Percentiles rank a stretch among this genome's conserved stretches.
phyloP scores from a whole-genome alignment of 2,329 filamentous ascomycete species.

The Aspergillus fijiensis region DNA sequence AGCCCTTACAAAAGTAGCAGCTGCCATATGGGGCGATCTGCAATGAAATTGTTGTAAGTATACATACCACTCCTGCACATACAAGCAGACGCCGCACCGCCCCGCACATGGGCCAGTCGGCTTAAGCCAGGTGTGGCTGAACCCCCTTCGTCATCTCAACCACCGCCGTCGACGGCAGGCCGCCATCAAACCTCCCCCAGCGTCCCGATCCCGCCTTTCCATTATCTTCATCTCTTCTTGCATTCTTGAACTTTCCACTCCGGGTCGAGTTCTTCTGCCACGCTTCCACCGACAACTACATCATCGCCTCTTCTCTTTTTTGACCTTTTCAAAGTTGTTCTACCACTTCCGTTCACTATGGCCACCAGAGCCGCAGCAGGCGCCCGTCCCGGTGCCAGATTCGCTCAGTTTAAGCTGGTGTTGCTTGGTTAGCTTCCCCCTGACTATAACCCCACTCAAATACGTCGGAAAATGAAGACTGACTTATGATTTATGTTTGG shows the following conservation, averaged over 20 bases:
- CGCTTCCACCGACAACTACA: neutral
- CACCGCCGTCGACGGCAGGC: constrained; percentile 11
- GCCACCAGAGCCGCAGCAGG: constrained; percentile 78
- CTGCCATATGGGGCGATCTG: too few species aligned
- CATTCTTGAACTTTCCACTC: constrained; percentile 10
- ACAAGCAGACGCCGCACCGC: constrained; percentile 15
- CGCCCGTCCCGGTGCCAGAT: constrained; percentile 68
- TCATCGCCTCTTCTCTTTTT: constrained; percentile 1
- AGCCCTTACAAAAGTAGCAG: too few species aligned
- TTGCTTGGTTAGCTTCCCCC: constrained; percentile 70
- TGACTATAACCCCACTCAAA: constrained; percentile 5
- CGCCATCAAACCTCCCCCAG: constrained; percentile 21
- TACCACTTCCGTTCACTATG: constrained; percentile 58
- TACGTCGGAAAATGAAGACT: constrained; percentile 13
- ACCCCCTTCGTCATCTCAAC: constrained; percentile 36
- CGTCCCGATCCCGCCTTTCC: constrained; percentile 22
- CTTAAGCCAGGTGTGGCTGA: constrained; percentile 31
- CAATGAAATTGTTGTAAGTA: too few species aligned
- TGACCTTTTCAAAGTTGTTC: constrained; percentile 13
- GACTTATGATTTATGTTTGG: constrained; percentile 16
- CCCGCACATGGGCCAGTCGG: constrained; percentile 17
- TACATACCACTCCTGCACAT: neutral
- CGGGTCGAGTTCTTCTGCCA: neutral
- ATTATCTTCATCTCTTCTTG: constrained; percentile 22
- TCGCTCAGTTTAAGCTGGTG: constrained; percentile 99